A percentile compares a stretch with the other conserved stretches of the same genome.
Conservation (phyloP, 495 filamentous ascomycete species). For the Aspergillus saccharolyticus region DNA sequence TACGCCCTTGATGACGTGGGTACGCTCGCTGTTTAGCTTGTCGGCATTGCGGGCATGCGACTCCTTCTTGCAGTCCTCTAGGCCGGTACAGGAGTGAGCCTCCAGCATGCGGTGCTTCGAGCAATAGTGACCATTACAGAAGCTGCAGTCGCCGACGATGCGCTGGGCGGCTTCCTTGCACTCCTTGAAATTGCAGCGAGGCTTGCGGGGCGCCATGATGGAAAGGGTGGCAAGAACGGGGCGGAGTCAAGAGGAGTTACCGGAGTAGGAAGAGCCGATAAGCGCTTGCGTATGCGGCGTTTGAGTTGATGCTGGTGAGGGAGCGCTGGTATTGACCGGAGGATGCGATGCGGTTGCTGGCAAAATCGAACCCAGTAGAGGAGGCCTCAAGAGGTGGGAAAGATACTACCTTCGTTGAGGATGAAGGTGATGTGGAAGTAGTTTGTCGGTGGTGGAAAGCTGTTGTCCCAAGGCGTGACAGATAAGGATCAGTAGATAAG, state of each 20-base stretch:
- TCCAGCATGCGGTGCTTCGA: constrained; percentile 90
- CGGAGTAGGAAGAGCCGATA: constrained; percentile 16
- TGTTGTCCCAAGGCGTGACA: constrained; percentile 4
- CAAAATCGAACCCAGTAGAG: not conserved
- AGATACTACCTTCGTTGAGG: constrained; percentile 19
- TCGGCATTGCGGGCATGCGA: constrained; percentile 86
- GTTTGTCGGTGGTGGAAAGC: constrained; percentile 28
- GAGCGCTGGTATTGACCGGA: not conserved
- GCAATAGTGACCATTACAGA: constrained; percentile 91
- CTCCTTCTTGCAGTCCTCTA: constrained; percentile 97
- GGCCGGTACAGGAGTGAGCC: constrained; percentile 85
- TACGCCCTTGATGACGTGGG: constrained; percentile 62
- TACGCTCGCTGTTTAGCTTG: constrained; percentile 86
- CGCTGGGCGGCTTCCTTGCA: constrained; percentile 81
- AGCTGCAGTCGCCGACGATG: constrained; percentile 93
- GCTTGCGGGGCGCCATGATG: constrained; percentile 67
- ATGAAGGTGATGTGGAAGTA: constrained; percentile 37
- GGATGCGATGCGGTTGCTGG: constrained; percentile 6
- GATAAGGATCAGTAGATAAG: constrained; percentile 22
- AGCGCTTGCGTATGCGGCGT: constrained; percentile 20
- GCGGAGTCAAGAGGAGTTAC: constrained; percentile 10
- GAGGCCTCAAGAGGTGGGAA: constrained; percentile 19
- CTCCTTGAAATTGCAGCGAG: constrained; percentile 79
- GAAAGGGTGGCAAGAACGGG: constrained; percentile 18
- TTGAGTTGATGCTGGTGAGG: constrained; percentile 31